These are phyloP conservation scores for Candida sonorensis DNA, from an alignment of 805 yeast species.

Conservation along the genomic window DNA sequence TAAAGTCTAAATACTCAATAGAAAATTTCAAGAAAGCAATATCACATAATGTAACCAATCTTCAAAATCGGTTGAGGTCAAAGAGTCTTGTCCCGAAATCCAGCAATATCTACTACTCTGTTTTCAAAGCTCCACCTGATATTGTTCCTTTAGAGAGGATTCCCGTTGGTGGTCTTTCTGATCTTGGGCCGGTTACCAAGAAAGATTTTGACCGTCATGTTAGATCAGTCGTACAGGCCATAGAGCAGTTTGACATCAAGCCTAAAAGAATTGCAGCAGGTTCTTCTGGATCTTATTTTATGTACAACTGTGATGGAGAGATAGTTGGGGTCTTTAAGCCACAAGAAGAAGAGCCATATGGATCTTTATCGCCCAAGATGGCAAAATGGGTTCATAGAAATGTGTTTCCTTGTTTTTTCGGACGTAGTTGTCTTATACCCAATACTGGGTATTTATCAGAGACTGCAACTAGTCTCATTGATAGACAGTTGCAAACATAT, in stretches of 20 bases:
- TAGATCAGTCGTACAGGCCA: constrained; percentile 36
- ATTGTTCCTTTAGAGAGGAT: constrained; percentile 20
- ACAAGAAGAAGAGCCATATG: constrained; percentile 76
- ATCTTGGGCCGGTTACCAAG: constrained; percentile 21
- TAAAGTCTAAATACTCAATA: no score
- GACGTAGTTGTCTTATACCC: constrained; percentile 65
- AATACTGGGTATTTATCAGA: constrained; percentile 69
- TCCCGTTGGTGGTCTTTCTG: constrained; percentile 21
- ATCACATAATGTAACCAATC: constrained; percentile 7
- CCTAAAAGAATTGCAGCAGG: constrained; percentile 58
- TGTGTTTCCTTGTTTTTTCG: constrained; percentile 71
- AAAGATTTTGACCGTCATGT: constrained; percentile 34
- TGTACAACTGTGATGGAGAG: constrained; percentile 30
- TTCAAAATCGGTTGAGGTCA: constrained; percentile 10
- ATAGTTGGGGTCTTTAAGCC: constrained; percentile 66
- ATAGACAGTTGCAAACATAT: constrained; percentile 47
- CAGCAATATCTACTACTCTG: constrained; percentile 46
- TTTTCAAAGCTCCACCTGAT: constrained; percentile 37
- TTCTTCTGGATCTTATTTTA: constrained; percentile 65
- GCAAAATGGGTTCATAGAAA: constrained; percentile 73
- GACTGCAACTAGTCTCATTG: constrained; percentile 64
- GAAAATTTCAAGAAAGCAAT: no score
- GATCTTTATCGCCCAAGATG: constrained; percentile 74
- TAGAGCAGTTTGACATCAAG: constrained; percentile 32
- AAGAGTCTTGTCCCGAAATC: constrained; percentile 17